Conservation (phyloP, 495 filamentous ascomycete species). For the Neurospora africana region DNA sequence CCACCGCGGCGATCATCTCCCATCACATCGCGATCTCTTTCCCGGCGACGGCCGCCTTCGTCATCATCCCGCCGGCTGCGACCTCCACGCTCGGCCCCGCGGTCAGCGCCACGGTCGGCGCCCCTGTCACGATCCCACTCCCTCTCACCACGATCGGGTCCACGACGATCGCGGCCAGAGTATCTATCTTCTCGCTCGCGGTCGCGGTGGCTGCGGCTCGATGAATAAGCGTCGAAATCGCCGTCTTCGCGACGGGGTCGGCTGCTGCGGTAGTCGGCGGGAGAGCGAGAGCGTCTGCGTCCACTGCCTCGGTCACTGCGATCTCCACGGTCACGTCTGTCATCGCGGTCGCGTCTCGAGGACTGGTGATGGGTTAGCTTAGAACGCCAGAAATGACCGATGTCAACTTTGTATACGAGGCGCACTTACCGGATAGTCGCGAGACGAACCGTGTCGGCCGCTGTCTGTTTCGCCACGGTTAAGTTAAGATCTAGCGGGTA, state of each 20-base stretch:
- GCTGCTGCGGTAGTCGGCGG: conserved; percentile 47
- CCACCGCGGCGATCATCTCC: conserved; percentile 41
- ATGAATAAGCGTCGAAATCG: conserved; percentile 81
- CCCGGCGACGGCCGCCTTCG: conserved; percentile 30
- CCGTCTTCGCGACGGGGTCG: conserved; percentile 50
- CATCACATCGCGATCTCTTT: conserved; percentile 34
- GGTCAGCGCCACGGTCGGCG: conserved; percentile 38
- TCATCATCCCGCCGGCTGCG: conserved; percentile 18
- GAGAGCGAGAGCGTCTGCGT: conserved; percentile 66
- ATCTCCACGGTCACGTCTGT: conserved; percentile 35
- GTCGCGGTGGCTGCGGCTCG: conserved; percentile 80
- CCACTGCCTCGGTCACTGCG: conserved; percentile 44
- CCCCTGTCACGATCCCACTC: conserved; percentile 67
- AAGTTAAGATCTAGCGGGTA: conserved; percentile 9
- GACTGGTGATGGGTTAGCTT: conserved; percentile 9
- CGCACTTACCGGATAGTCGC: conserved; percentile 59
- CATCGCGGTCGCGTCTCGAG: conserved; percentile 39
- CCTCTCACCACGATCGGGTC: conserved; percentile 23
- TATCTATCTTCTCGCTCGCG: conserved; percentile 87
- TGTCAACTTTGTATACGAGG: not conserved
- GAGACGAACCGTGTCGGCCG: conserved; percentile 55
- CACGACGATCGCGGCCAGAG: conserved; percentile 47
- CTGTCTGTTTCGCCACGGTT: conserved; percentile 35
- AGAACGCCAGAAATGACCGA: not conserved
- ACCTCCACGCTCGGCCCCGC: conserved; percentile 35